Conservation (phyloP, 1,139 yeast genomes). For the Geotrichum australiense region DNA sequence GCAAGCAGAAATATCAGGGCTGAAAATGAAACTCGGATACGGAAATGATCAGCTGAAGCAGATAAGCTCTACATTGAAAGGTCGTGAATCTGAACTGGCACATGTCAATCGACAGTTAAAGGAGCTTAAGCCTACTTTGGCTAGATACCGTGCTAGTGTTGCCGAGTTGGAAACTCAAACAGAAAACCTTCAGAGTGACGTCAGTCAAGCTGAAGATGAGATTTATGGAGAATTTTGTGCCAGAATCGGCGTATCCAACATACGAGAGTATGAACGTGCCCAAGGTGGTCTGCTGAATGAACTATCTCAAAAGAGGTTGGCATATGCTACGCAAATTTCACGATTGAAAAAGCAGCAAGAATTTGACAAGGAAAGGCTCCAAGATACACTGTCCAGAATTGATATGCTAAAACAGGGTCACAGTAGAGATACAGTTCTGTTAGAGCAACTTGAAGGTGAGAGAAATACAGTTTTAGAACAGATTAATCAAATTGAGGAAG, state of each 20-base stretch:
- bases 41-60: slow-evolving; percentile 47
- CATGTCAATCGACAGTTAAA: slow-evolving; percentile 38
- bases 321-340: slow-evolving; percentile 54
- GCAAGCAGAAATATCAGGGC: slow-evolving; percentile 45
- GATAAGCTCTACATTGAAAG: slow-evolving; percentile 47
- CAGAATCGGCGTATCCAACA: slow-evolving; percentile 45
- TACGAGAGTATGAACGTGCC: slow-evolving; percentile 54
- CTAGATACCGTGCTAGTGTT: slow-evolving; percentile 21
- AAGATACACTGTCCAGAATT: slow-evolving; percentile 45
- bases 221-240: slow-evolving; percentile 52
- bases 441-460: slow-evolving; percentile 21
- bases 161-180: slow-evolving; percentile 28
- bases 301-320: slow-evolving; percentile 58
- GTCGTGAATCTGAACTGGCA: slow-evolving; percentile 49
- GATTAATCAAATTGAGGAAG: slow-evolving; percentile 24
- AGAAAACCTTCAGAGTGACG: slow-evolving; percentile 26
- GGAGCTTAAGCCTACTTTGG: slow-evolving; percentile 19
- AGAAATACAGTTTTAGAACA: slow-evolving; percentile 9
- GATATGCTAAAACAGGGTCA: slow-evolving; percentile 36
- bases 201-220: slow-evolving; percentile 24
- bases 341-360: slow-evolving; percentile 53
- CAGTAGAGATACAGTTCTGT: slow-evolving; percentile 26
- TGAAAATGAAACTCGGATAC: slow-evolving; percentile 51
- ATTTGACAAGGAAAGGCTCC: slow-evolving; percentile 55
- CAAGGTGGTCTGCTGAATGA: slow-evolving; percentile 58